phyloP scores from a whole-genome alignment of 1,284 basidiomycete genomes.

The Sporisorium sorghi region DNA sequence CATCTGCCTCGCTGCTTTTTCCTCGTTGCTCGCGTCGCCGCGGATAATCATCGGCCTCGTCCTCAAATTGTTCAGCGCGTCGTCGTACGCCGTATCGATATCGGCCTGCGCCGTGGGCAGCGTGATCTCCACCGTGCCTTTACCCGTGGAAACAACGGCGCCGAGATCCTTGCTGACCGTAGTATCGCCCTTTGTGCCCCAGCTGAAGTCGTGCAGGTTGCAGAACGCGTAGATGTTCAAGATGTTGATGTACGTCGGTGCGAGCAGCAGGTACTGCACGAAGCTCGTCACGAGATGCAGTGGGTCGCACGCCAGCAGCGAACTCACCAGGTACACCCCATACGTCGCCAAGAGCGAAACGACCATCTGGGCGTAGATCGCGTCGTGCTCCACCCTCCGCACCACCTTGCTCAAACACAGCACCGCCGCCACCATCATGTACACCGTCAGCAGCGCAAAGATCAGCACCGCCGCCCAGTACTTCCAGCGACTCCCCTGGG shows the following conservation, averaged over 20 bases:
- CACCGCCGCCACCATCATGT: slow-evolving; percentile 74
- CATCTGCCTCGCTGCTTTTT: slow-evolving; percentile 62
- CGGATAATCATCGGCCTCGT: slow-evolving; percentile 73
- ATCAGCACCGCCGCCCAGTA: slow-evolving; percentile 83
- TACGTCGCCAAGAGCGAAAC: slow-evolving; percentile 87
- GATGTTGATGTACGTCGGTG: slow-evolving; percentile 88
- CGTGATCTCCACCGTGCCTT: slow-evolving; percentile 81
- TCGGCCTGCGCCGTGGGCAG: slow-evolving; percentile 86
- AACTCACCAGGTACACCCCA: slow-evolving; percentile 73
- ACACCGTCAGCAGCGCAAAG: slow-evolving; percentile 83
- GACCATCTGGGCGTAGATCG: slow-evolving; percentile 80
- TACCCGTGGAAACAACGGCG: slow-evolving; percentile 58
- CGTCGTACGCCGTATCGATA: slow-evolving; percentile 88
- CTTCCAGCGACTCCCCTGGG: slow-evolving; percentile 87
- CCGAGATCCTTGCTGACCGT: slow-evolving; percentile 64
- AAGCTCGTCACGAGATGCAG: slow-evolving; percentile 95
- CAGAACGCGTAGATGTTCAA: slow-evolving; percentile 72
- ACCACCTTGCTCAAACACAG: slow-evolving; percentile 60
- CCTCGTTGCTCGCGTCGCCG: slow-evolving; percentile 62
- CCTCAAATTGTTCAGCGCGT: slow-evolving; percentile 84
- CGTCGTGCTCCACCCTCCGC: slow-evolving; percentile 71
- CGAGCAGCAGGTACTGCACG: slow-evolving; percentile 88
- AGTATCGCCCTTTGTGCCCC: slow-evolving; percentile 71
- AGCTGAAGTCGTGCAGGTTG: slow-evolving; percentile 63
- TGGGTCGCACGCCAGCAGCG: slow-evolving; percentile 87